Evolutionary conservation across 495 filamentous ascomycete species (phyloP), one percentile per base, ranked within the genome.

Genomic region (Chaetomidium leptoderma): DNA sequence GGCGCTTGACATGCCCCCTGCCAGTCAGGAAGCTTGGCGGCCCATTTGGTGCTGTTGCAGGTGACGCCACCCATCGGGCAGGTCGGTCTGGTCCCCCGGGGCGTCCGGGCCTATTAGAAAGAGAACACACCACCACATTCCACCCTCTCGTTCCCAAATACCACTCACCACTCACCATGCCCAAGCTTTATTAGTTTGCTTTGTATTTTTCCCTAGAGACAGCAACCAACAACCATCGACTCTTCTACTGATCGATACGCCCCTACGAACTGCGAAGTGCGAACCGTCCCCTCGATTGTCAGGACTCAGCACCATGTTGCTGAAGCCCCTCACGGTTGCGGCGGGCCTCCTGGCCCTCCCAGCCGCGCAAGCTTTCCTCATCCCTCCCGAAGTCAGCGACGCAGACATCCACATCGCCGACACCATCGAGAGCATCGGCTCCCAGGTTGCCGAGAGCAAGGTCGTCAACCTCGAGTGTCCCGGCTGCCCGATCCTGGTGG

Each of bases 381-480:
- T 70, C 37, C 63, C 67, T 0, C 61, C 66, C 43, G 56, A 62
- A 49, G 32, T 70, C 26, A 46, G 53, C 56, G 51, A 61, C 16
- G 33, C 57, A 53, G 65, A 70, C 19, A 30, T 63, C 50, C 17
- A 58, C 3, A 44, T 63, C 43, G 58, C 49, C 49, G 40, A 59
- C 24, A 45, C 42, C 19, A 26, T 67, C 53, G 63, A 51, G 9
- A 19, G 39, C 16, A 26, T 45, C 17, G 39, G 27, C 39, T 26
- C 59, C 37, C 23, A 29, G 2, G 39, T 40, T 23, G 51, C 58
- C 26, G 59, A 70, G 23, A 56, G 30, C 32, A 64, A 57, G 6
- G 27, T 63, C 4, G 43, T 78, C 53, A 60, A 73, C 24, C 52
- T 79, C 46, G 70, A 72, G 33, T 78, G 76, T 39, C 76, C 74